These are phyloP conservation scores for Penicillium verhagenii DNA, from an alignment of 495 filamentous ascomycete genomes.

Conservation along the genomic window DNA sequence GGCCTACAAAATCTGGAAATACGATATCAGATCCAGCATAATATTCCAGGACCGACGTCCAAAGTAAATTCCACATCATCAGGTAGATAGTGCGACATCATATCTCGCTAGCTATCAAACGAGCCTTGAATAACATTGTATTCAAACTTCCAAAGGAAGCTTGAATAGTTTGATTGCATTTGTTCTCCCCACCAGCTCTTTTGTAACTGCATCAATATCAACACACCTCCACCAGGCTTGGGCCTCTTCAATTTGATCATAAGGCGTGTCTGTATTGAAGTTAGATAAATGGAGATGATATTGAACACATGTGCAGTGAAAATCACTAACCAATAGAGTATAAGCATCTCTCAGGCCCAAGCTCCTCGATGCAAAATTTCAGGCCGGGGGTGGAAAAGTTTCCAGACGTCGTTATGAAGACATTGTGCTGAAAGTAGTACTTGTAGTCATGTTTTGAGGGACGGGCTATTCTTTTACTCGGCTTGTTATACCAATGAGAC, in stretches of 20 bases:
- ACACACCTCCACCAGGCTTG: background rate
- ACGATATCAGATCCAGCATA: too few relatives aligned
- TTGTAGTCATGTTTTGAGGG: conserved; percentile 4
- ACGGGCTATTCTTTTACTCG: background rate
- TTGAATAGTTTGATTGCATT: background rate
- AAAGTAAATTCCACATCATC: too few relatives aligned
- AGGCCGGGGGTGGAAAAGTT: background rate
- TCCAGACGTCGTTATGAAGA: conserved; percentile 1
- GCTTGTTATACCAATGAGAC: conserved; percentile 3
- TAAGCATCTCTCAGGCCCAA: background rate
- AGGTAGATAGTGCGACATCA: too few relatives aligned
- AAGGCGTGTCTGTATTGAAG: background rate
- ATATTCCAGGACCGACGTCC: too few relatives aligned
- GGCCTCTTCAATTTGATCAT: background rate
- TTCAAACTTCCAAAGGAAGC: background rate
- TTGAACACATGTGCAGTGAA: too few relatives aligned
- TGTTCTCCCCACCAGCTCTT: background rate
- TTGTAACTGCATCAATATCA: background rate
- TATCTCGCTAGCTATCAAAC: too few relatives aligned
- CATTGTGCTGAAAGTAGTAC: conserved; percentile 1
- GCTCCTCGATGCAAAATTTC: background rate
- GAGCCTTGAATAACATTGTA: too few relatives aligned
- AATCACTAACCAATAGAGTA: background rate
- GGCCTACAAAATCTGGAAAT: too few relatives aligned
- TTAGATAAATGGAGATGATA: background rate